Evolutionary conservation across 306 rosid species (phyloP), one percentile per base, ranked within the genome.

Genomic region (Trichosanthes truncata): DNA sequence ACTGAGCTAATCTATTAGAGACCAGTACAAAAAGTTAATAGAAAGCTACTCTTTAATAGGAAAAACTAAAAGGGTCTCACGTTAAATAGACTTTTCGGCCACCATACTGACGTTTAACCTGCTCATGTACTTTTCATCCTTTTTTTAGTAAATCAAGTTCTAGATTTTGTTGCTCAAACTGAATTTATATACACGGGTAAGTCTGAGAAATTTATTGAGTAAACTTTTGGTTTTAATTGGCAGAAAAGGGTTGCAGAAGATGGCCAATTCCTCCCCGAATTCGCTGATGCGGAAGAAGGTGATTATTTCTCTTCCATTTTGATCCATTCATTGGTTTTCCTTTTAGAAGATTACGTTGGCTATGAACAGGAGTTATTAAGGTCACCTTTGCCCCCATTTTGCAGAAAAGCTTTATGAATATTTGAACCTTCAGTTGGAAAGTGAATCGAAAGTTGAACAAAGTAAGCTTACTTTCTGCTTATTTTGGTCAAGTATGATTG

Each of bases 281-380:
- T 93, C 88, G 93, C 87, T 7, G 97, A 93, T 61, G 97, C 77
- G 0, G 94, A 93, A 12, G 97, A 93, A 88, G 87, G 99, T 88
- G 77, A 84, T 88, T 71, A 18, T 38, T 67, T 71, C 25, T 71
- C 25, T 29, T 85, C 74, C 76, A 62, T 26, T 40, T 80, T 25
- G 79, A 60, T 45, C 29, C 56, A 29, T 40, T 51, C 51, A 46
- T 33, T 25, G 62, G 23, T 56, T 72, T 84, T 14, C 23, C 66
- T 74, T 18, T 18, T n/a, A 0, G 38, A 12, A 59, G 53, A 36
- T 45, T 7, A 4, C 17, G 80, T 15, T 41, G 76, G 38, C 56
- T 71, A 23, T 14, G n/a, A 43, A 71, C 11, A 15, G 38, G 76
- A 45, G 36, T 45, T 21, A 45, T 25, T 29, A 45, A 25, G 14